Base-by-base conservation (phyloP, 768 basidiomycete species). In the Rhizopogon salebrosus region DNA sequence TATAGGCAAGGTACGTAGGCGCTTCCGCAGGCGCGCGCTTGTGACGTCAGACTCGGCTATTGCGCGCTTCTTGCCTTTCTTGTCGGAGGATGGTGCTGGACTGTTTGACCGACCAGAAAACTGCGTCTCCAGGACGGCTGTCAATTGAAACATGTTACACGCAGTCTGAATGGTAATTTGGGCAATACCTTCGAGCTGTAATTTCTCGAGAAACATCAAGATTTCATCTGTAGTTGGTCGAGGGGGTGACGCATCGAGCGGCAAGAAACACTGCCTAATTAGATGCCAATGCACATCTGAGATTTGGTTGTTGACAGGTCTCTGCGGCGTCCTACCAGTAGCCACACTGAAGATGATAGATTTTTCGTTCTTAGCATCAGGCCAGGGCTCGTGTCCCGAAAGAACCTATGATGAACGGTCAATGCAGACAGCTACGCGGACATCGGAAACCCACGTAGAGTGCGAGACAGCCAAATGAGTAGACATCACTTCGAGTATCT, bases 11-110 rank as follows among this genome's bases (percentile, higher is more conserved):
- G n/a, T n/a, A n/a, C n/a, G n/a, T n/a, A n/a, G n/a, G n/a, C n/a
- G n/a, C n/a, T n/a, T n/a, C n/a, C n/a, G n/a, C n/a, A n/a, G n/a
- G n/a, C n/a, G n/a, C n/a, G n/a, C n/a, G n/a, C n/a, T n/a, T n/a
- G 43, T 4, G 64, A 67, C 2, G 49, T 53, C 4, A 54, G n/a
- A n/a, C n/a, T 48, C 1, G 63, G 54, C 26, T n/a, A 68, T 53
- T 3, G 72, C 72, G 11, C 79, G 70, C 51, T 79, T 81, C 57
- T 69, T 62, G 14, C 71, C 66, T 40, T 71, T 68, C 39, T 48
- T 20, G 6, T 65, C 65, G 14, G 43, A 57, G 11, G 66, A 59
- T 8, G 68, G 66, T 9, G 68, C 68, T 0, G 66, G 65, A 7
- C 41, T 55, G 6, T 13, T 59, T 7, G 70, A 60, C 37, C 55